Base-by-base conservation (phyloP, 768 basidiomycete genomes). In the Pisolithus marmoratus region DNA sequence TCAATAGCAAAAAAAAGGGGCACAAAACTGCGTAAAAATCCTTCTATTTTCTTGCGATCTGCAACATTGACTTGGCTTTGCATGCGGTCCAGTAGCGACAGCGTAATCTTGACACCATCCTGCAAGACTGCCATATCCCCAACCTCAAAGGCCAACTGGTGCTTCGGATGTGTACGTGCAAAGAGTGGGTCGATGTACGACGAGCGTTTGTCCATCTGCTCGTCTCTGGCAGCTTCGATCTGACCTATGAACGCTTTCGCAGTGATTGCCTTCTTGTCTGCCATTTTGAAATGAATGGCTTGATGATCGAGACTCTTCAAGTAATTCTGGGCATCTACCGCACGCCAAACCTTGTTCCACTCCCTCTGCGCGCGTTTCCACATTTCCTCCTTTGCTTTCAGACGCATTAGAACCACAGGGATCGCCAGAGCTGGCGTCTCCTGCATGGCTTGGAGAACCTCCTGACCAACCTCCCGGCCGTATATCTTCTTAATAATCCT, bases 311-410 rank as follows among this genome's bases (percentile, higher is more conserved):
- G 77, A 48, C 89, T 87, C 74, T 93, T 94, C 70, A 84, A 80
- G 63, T 90, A 97, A 70, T 98, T 98, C 60, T 90, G 79, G 24
- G 90, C 90, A 60, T 98, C 92, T 26, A 95, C 91, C 71, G 96
- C 95, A 47, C 94, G 74, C 96, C 96, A 99, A 48, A 97, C 89
- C 67, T 95, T 90, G 72, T 97, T 97, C 96, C 96, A 99, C 70
- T 96, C 96, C 48, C 93, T 71, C 66, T 96, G 93, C 17, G 93
- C 95, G 20, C 93, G 80, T 70, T 94, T 96, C 96, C 96, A 99
- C 65, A 98, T 95, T 54, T 93, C 93, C 64, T 98, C 95, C 71
- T 98, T 98, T 68, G 88, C 86, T 72, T 96, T 96, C 53, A 99
- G 72, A 6, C 96, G 82, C 44, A 79, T 73, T 8, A 99, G 77